phyloP scores from a whole-genome alignment of 1,284 basidiomycete genomes.

The Hymenochaete sp. region DNA sequence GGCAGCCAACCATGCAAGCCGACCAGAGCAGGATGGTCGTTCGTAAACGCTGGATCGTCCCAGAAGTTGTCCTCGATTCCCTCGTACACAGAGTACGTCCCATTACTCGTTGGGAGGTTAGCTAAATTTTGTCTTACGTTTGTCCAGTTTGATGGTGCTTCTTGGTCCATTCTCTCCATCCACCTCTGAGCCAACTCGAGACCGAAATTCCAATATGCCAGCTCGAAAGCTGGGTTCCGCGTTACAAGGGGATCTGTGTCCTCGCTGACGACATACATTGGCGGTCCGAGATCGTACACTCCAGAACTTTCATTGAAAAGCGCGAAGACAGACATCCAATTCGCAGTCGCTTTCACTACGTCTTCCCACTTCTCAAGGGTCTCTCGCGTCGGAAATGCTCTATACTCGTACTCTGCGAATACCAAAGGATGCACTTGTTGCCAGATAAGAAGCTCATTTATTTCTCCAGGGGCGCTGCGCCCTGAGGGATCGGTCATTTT shows the following conservation, averaged over 20 bases:
- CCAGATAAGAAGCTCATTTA: conserved; percentile 57
- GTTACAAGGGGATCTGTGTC: conserved; percentile 48
- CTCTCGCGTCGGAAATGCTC: conserved; percentile 31
- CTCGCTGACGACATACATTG: conserved; percentile 49
- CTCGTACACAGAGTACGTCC: conserved; percentile 48
- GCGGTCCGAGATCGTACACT: conserved; percentile 48
- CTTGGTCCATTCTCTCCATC: conserved; percentile 36
- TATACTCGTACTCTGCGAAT: conserved; percentile 51
- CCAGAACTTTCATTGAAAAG: conserved; percentile 40
- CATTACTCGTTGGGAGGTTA: conserved; percentile 39
- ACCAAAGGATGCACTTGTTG: conserved; percentile 51
- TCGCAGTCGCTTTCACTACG: conserved; percentile 43
- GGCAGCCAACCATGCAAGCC: conserved; percentile 54
- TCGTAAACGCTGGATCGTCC: conserved; percentile 41
- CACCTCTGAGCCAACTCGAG: conserved; percentile 40
- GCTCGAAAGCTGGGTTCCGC: conserved; percentile 46
- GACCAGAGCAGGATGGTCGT: conserved; percentile 50
- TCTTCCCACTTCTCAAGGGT: conserved; percentile 43
- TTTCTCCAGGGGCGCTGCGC: conserved; percentile 48
- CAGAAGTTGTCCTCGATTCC: conserved; percentile 46
- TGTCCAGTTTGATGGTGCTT: conserved; percentile 36
- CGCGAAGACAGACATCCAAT: conserved; percentile 53
- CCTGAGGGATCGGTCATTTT: conserved; percentile 58
- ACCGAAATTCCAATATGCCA: conserved; percentile 50
- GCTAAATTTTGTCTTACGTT: conserved; percentile 40